Evolutionary conservation across 1,139 yeast species (phyloP).

Genomic region (Wickerhamiella pararugosa): DNA sequence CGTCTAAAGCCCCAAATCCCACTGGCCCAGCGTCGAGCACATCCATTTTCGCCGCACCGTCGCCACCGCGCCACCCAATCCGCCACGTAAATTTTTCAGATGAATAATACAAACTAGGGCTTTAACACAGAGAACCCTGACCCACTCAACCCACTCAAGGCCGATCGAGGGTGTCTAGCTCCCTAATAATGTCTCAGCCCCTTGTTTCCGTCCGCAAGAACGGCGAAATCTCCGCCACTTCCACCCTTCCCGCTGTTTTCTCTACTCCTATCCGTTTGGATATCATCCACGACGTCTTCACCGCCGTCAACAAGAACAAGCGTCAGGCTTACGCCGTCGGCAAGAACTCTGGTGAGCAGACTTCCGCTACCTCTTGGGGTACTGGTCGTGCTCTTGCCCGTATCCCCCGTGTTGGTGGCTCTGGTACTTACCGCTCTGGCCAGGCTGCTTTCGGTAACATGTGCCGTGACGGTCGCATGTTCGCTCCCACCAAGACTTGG

Average conservation of each 20-base stretch:
- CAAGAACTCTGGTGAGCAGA: constrained; percentile 98
- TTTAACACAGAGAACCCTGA: too few relatives aligned
- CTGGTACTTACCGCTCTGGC: constrained; percentile 99
- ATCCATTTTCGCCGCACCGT: too few relatives aligned
- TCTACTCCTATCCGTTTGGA: constrained; percentile 99
- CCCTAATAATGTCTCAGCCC: constrained; percentile 52
- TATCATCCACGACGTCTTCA: constrained; percentile 96
- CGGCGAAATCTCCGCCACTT: constrained; percentile 67
- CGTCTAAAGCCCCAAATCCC: too few relatives aligned
- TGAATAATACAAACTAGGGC: too few relatives aligned
- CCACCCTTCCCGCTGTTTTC: constrained; percentile 97
- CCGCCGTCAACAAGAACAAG: constrained; percentile 99
- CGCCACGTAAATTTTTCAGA: too few relatives aligned
- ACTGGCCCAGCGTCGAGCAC: too few relatives aligned
- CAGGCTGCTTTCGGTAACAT: constrained; percentile 99
- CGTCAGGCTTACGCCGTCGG: constrained; percentile 99
- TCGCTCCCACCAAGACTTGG: constrained; percentile 99
- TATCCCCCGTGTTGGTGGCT: constrained; percentile 99
- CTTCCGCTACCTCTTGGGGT: constrained; percentile 99
- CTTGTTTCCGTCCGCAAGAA: constrained; percentile 94
- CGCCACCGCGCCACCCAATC: too few relatives aligned
- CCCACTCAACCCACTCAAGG: too few relatives aligned
- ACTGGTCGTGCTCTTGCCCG: constrained; percentile 99
- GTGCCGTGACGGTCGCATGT: constrained; percentile 99
- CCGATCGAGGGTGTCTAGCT: not conserved